Base-by-base conservation (phyloP, 331 rosid genomes). In the Cydonia oblonga region DNA sequence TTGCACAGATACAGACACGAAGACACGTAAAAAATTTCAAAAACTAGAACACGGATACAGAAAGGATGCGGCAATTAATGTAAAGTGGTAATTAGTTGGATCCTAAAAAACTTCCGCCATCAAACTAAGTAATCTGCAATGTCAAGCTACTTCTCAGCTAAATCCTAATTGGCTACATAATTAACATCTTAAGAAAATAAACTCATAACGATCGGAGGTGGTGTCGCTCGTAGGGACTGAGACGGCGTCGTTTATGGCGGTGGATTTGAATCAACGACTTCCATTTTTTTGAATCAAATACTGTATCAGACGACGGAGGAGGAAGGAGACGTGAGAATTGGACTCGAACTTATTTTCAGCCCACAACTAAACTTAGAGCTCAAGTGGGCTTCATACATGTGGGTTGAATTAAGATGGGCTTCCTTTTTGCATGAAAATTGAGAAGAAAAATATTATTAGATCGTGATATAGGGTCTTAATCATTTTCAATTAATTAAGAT, bases 211-310 rank as follows among this genome's bases (percentile, higher is more conserved):
- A 59, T 76, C 73, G 26, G 78, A 3, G 30, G 73, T 7, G 30
- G 81, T 38, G 6, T 63, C 84, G 18, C 38, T 6, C 23, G 82
- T 2, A 25, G 90, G 80, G 10, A 63, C 60, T 4, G 83, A 65
- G n/a, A 70, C 74, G 72, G 19, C 53, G 68, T 80, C 86, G 76
- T 66, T 7, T 3, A 81, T 25, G 42, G 68, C 18, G 74, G 64
- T 53, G 71, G 59, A 32, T 71, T 56, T 69, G 71, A 64, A 64
- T 24, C 77, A 7, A 51, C 71, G 42, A 8, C 22, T 26, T 6
- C 40, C 25, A 33, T 33, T 19, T 32, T 24, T 59, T 57, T 51
- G 62, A 66, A 15, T 59, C 64, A 58, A 49, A 46, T 42, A 69
- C 51, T 20, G 81, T 78, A 58, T 28, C 60, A 38, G 68, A 57